Base-by-base conservation (phyloP, 2,329 filamentous ascomycete species). In the Diaporthe sp. region DNA sequence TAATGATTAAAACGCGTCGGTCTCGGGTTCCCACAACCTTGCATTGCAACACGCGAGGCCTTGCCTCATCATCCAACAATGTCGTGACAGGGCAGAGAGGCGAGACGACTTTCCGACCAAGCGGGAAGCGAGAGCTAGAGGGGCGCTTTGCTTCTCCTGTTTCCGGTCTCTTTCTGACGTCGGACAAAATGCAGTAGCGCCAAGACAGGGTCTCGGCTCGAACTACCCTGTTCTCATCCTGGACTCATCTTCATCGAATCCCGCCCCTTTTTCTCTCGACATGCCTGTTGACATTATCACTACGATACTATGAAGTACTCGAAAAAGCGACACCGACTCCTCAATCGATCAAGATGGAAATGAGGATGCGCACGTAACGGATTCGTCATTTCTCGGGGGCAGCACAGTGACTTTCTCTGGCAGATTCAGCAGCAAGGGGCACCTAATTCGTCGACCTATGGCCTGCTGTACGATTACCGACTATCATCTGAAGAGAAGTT, bases 161-260 rank as follows among this genome's bases (percentile, higher is more conserved):
- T 70, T 70, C 65, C 31, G 65, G 65, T 70, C 2, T 39, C 17
- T 42, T 42, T 70, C 65, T 70, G 65, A 70, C 65, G 65, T 70
- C 65, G 65, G 49, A 70, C 65, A 70, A 31, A 42, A 39, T 55
- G 65, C 65, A 53, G 65, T 9, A 19, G n/a, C 49, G 49, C 65
- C 46, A 55, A 70, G 49, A 67, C 61, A 49, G 28, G 49, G 22
- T 19, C 65, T 70, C 65, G 65, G 65, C 28, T 70, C 65, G 65
- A 70, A 49, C 65, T 70, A 70, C 65, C 65, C 49, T 70, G 65
- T 34, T 31, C 60, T 55, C 42, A 44, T 53, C 65, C 49, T 31
- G 25, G 37, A 13, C 49, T 55, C 49, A 42, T 22, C 61, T 65
- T 34, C 19, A 28, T 55, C 9, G 25, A 17, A 70, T 25, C 8